These are phyloP conservation scores for Xylariaceae sp. DNA, from an alignment of 2,329 filamentous ascomycete species.

Conservation along the genomic window DNA sequence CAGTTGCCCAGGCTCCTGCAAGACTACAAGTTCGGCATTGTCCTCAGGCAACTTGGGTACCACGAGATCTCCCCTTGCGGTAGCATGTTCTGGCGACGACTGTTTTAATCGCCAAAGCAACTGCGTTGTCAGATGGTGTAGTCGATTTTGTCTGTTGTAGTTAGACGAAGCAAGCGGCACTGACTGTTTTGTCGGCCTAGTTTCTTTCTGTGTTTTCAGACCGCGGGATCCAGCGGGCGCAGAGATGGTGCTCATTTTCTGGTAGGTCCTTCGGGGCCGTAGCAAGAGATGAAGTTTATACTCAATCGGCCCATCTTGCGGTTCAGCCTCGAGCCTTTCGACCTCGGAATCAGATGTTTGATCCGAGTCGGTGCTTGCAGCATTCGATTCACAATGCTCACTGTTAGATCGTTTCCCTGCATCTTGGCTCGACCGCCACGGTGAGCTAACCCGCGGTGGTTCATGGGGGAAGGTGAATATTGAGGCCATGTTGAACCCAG, in stretches of 20 bases:
- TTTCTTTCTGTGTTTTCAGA: constrained; percentile 28
- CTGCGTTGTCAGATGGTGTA: constrained; percentile 91
- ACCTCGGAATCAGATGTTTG: constrained; percentile 36
- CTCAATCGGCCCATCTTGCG: constrained; percentile 89
- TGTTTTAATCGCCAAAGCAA: constrained; percentile 92
- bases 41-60: constrained; percentile 70
- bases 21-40: constrained; percentile 40
- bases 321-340: constrained; percentile 76
- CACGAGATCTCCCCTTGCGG: constrained; percentile 67
- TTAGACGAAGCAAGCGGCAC: constrained; percentile 41
- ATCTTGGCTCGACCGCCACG: constrained; percentile 66
- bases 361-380: constrained; percentile 27
- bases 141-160: constrained; percentile 72
- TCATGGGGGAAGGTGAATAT: constrained; percentile 94
- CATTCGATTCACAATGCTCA: constrained; percentile 33
- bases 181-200: constrained; percentile 27
- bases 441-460: constrained; percentile 80
- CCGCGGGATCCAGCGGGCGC: constrained; percentile 31
- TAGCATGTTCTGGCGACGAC: constrained; percentile 84
- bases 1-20: constrained; percentile 50
- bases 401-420: constrained; percentile 32
- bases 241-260: constrained; percentile 59
- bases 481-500: constrained; percentile 63
- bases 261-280: constrained; percentile 69
- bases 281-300: constrained; percentile 92